These are phyloP conservation scores for Leishmania turanica DNA, from an alignment of 208 protist species.

Conservation along the genomic window DNA sequence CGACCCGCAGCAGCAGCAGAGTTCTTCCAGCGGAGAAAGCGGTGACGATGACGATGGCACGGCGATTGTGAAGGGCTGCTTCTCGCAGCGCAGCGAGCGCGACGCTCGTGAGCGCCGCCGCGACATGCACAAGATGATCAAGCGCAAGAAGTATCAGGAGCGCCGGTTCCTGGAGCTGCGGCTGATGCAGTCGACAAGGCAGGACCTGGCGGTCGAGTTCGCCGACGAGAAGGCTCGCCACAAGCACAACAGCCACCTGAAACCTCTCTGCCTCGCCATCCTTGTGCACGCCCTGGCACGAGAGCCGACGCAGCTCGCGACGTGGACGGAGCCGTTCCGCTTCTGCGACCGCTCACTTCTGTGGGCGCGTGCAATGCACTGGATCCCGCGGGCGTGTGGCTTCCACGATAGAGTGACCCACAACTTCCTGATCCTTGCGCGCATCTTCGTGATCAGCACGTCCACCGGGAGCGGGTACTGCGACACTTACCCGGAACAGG, in stretches of 20 bases:
- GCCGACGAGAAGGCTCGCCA: constrained; percentile 45
- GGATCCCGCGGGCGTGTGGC: constrained; percentile 76
- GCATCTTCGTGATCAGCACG: constrained; percentile 83
- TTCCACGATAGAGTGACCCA: constrained; percentile 63
- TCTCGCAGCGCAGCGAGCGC: constrained; percentile 41
- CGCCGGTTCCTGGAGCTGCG: constrained; percentile 71
- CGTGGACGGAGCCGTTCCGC: constrained; percentile 86
- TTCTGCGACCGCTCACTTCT: constrained; percentile 75
- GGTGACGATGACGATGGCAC: constrained; percentile 21
- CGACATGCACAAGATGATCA: constrained; percentile 65
- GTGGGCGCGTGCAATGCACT: constrained; percentile 79
- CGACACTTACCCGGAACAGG: constrained; percentile 75
- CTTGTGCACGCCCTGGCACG: constrained; percentile 64
- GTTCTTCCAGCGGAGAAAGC: constrained; percentile 60
- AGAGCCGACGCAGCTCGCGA: constrained; percentile 63
- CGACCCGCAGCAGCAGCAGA: constrained; percentile 34
- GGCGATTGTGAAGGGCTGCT: constrained; percentile 13
- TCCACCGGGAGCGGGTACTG: constrained; percentile 46
- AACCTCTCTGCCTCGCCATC: constrained; percentile 72
- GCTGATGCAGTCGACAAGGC: constrained; percentile 49
- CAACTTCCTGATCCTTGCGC: constrained; percentile 70
- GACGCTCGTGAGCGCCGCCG: constrained; percentile 56
- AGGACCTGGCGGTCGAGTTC: constrained; percentile 83
- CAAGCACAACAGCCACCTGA: constrained; percentile 51
- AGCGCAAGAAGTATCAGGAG: constrained; percentile 84